Conservation (phyloP, 1,284 basidiomycete species). For the Cryptococcus floricola region DNA sequence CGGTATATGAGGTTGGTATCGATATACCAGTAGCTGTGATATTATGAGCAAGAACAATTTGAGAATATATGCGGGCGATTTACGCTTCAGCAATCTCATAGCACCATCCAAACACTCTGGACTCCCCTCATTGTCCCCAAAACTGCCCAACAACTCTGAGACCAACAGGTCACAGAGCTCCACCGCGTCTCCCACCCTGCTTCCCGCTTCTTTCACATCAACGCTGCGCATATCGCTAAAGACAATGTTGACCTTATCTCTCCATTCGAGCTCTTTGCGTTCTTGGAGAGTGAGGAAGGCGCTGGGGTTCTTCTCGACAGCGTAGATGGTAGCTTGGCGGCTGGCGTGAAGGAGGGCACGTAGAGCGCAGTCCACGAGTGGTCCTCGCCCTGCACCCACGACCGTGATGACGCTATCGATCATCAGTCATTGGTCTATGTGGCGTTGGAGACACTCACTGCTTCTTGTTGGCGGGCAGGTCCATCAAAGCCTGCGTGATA, state of each 20-base stretch:
- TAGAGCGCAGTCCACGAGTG: conserved; percentile 82
- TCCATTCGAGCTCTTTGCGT: conserved; percentile 77
- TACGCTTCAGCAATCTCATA: conserved; percentile 81
- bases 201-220: conserved; percentile 64
- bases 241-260: conserved; percentile 69
- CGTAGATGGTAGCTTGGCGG: conserved; percentile 69
- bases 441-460: conserved; percentile 18
- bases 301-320: conserved; percentile 93
- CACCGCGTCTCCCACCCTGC: too few species aligned
- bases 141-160: conserved; percentile 92
- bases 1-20: conserved; percentile 92
- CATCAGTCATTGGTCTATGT: background rate
- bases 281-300: conserved; percentile 87
- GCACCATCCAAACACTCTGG: conserved; percentile 98
- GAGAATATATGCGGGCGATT: conserved; percentile 28
- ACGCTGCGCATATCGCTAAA: conserved; percentile 92
- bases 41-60: background rate
- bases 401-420: conserved; percentile 70
- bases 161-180: conserved; percentile 78
- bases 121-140: conserved; percentile 97
- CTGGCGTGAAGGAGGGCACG: conserved; percentile 70
- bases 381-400: conserved; percentile 92
- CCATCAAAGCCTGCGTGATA: conserved; percentile 72
- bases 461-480: conserved; percentile 54
- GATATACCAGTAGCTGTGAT: conserved; percentile 64